Evolutionary conservation across 2,329 filamentous ascomycete species (phyloP).

Genomic region (Botrytis tulipae): DNA sequence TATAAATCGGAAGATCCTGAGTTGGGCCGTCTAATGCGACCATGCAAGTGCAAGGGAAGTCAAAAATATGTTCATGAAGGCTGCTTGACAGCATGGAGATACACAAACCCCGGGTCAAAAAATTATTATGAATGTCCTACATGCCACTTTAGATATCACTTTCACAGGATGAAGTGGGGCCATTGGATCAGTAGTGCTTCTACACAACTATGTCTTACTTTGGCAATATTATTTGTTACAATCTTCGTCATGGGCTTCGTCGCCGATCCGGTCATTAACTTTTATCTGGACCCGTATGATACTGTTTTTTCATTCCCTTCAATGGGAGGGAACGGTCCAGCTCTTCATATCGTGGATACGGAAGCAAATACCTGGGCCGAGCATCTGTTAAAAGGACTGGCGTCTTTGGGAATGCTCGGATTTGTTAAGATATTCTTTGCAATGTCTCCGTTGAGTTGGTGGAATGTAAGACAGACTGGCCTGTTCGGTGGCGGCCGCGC

Average conservation of each 20-base stretch:
- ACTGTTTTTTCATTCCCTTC: conserved; percentile 50
- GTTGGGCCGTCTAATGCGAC: conserved; percentile 76
- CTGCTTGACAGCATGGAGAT: conserved; percentile 81
- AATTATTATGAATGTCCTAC: conserved; percentile 88
- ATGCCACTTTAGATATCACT: conserved; percentile 77
- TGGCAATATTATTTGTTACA: conserved; percentile 65
- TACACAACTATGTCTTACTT: conserved; percentile 68
- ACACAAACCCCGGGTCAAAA: conserved; percentile 64
- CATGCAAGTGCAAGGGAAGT: conserved; percentile 90
- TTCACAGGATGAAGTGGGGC: conserved; percentile 75
- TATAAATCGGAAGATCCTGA: conserved; percentile 75
- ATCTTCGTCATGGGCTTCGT: conserved; percentile 87
- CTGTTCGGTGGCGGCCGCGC: conserved; percentile 52
- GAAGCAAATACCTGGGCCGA: conserved; percentile 66
- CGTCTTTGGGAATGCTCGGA: conserved; percentile 84
- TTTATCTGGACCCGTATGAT: conserved; percentile 78
- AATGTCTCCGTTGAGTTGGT: conserved; percentile 74
- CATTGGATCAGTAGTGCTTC: conserved; percentile 64
- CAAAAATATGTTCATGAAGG: conserved; percentile 93
- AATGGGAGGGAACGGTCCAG: conserved; percentile 44
- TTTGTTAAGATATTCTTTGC: conserved; percentile 77
- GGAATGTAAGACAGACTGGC: conserved; percentile 65
- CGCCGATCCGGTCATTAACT: conserved; percentile 85
- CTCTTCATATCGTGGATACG: conserved; percentile 44
- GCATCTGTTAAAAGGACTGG: conserved; percentile 86